Evolutionary conservation across 345 rosid species (phyloP).

Genomic region (Chamaenerion angustifolium): DNA sequence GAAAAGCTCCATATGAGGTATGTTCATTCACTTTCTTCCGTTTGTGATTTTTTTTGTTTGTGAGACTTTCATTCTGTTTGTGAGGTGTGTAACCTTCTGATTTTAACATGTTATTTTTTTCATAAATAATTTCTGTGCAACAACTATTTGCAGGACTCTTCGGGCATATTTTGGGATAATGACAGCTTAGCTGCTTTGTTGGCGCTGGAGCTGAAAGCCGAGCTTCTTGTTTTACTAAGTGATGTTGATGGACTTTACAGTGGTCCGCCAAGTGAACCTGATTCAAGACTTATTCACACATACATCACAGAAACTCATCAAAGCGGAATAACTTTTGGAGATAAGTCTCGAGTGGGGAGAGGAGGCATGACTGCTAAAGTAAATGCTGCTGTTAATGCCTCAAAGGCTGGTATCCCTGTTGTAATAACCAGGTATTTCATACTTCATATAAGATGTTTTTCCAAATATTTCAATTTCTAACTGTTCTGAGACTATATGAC

Average conservation of each 20-base stretch:
- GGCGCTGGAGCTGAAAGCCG: constrained; percentile 88
- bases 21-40: neutral
- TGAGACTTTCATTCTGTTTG: too few relatives aligned
- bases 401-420: constrained; percentile 86
- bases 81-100: too few relatives aligned
- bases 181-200: constrained; percentile 92
- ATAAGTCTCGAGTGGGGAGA: constrained; percentile 96
- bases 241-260: constrained; percentile 96
- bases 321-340: constrained; percentile 81
- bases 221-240: constrained; percentile 85
- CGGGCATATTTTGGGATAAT: constrained; percentile 99
- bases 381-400: constrained; percentile 89
- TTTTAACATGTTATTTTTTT: too few relatives aligned
- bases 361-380: constrained; percentile 99
- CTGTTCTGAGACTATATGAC: neutral
- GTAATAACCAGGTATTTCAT: constrained; percentile 69
- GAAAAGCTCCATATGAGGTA: constrained; percentile 99
- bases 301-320: constrained; percentile 76
- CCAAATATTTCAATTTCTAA: neutral
- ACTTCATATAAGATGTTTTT: neutral
- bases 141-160: constrained; percentile 59
- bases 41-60: neutral
- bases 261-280: constrained; percentile 90
- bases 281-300: constrained; percentile 75
- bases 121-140: too few relatives aligned